These are phyloP conservation scores for Cercospora nicotianae DNA, from an alignment of 2,329 filamentous ascomycete genomes.

Conservation along the genomic window DNA sequence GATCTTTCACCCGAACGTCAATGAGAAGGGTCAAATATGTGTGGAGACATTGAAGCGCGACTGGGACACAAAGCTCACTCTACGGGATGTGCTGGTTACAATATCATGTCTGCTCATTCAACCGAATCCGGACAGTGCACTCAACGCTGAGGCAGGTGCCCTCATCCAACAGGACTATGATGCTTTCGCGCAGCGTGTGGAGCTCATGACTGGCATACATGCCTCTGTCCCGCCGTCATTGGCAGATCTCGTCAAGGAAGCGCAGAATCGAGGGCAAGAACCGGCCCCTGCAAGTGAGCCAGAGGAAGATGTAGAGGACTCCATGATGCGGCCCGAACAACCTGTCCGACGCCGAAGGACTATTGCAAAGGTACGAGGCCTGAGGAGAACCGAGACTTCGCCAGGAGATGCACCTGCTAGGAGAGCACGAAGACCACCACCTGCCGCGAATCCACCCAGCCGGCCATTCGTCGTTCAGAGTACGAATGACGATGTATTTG, in stretches of 20 bases:
- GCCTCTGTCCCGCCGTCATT: constrained; percentile 54
- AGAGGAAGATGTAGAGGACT: constrained; percentile 22
- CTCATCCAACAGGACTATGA: constrained; percentile 61
- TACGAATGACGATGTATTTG: constrained; percentile 29
- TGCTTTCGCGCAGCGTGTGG: constrained; percentile 57
- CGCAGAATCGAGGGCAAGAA: constrained; percentile 52
- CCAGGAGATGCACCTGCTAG: constrained; percentile 28
- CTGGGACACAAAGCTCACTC: constrained; percentile 59
- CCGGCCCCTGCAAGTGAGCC: constrained; percentile 24
- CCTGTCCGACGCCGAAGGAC: constrained; percentile 31
- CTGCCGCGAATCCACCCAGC: constrained; percentile 5
- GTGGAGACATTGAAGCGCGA: constrained; percentile 66
- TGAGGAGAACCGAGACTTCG: constrained; percentile 28
- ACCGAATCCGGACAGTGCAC: constrained; percentile 63
- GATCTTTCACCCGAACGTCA: constrained; percentile 66
- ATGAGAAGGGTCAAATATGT: constrained; percentile 62
- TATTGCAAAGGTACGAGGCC: constrained; percentile 32
- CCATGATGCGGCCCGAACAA: constrained; percentile 21
- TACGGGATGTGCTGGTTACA: constrained; percentile 60
- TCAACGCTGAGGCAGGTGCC: constrained; percentile 62
- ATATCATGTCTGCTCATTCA: constrained; percentile 64
- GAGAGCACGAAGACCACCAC: constrained; percentile 18
- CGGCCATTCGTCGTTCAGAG: constrained; percentile 32
- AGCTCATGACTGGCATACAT: constrained; percentile 63
- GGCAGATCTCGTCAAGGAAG: constrained; percentile 50